Conservation (phyloP, 2,329 filamentous ascomycete species). For the Talaromyces sp. region DNA sequence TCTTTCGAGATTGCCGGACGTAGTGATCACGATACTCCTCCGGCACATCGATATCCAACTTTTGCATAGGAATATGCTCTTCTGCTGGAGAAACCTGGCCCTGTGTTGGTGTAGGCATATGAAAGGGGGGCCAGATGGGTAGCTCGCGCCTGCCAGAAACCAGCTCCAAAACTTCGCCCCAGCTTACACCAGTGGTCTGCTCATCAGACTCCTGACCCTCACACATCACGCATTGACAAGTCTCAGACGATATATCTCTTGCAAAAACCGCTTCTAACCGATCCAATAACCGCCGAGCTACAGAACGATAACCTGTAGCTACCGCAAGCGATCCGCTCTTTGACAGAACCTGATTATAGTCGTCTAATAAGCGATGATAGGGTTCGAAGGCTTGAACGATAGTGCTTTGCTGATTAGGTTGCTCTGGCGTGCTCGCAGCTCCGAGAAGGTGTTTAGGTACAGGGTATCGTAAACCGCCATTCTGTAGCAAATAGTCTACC, state of each 20-base stretch:
- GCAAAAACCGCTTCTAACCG: slow-evolving; percentile 92
- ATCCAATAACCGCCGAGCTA: slow-evolving; percentile 85
- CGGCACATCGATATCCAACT: slow-evolving; percentile 89
- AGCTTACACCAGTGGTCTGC: slow-evolving; percentile 66
- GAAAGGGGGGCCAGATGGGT: slow-evolving; percentile 84
- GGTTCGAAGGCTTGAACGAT: slow-evolving; percentile 75
- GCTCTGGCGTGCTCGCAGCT: slow-evolving; percentile 53
- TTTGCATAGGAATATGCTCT: slow-evolving; percentile 60
- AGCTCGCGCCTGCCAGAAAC: slow-evolving; percentile 85
- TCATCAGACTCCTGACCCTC: slow-evolving; percentile 59
- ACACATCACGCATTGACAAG: slow-evolving; percentile 85
- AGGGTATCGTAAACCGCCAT: slow-evolving; percentile 72
- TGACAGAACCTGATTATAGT: slow-evolving; percentile 76
- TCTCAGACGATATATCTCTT: slow-evolving; percentile 79
- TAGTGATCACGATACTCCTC: slow-evolving; percentile 93
- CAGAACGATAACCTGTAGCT: slow-evolving; percentile 88
- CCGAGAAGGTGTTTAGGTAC: slow-evolving; percentile 69
- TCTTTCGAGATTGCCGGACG: slow-evolving; percentile 86
- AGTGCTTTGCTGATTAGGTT: slow-evolving; percentile 61
- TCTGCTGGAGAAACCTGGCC: slow-evolving; percentile 55
- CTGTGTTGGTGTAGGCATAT: slow-evolving; percentile 58
- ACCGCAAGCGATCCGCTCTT: slow-evolving; percentile 89
- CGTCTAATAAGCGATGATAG: slow-evolving; percentile 76
- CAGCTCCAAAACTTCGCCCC: slow-evolving; percentile 92
- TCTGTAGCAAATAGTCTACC: slow-evolving; percentile 87